phyloP scores from a whole-genome alignment of 164 flowering plant species.

The Hamamelis virginiana region DNA sequence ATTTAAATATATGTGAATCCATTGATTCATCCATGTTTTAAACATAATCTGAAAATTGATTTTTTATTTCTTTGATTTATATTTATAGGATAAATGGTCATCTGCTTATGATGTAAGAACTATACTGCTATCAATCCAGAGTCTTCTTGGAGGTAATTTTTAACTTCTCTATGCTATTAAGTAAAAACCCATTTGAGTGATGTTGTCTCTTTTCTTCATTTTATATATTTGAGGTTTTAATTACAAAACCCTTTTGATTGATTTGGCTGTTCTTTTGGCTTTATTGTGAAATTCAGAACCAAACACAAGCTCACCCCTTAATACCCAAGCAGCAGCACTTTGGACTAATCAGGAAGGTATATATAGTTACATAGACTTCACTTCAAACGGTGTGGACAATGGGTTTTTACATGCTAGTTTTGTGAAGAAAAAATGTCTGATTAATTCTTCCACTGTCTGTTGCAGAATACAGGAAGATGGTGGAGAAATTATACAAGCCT shows the following conservation, averaged over 20 bases:
- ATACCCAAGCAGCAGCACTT: slow-evolving; percentile 80
- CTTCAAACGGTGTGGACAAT: not conserved
- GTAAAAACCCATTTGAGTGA: too few relatives aligned
- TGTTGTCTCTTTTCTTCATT: too few relatives aligned
- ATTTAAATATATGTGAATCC: not conserved
- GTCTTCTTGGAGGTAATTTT: slow-evolving; percentile 72
- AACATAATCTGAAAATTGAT: not conserved
- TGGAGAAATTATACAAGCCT: slow-evolving; percentile 72
- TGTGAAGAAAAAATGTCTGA: not conserved
- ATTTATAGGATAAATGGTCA: slow-evolving; percentile 85
- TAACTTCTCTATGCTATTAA: not conserved
- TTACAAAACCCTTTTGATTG: not conserved
- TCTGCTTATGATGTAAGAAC: slow-evolving; percentile 97
- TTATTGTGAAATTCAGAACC: slow-evolving; percentile 52
- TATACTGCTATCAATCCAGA: slow-evolving; percentile 80
- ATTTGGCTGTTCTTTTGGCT: not conserved
- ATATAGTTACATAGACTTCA: not conserved
- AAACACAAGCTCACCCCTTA: slow-evolving; percentile 85
- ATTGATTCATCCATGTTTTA: not conserved
- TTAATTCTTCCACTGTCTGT: not conserved
- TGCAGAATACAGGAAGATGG: slow-evolving; percentile 88
- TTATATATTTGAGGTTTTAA: not conserved
- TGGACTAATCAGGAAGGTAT: slow-evolving; percentile 92
- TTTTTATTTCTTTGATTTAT: not conserved
- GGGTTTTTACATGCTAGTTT: not conserved